Evolutionary conservation across 2,329 filamentous ascomycete genomes (phyloP).

Genomic region (Phaeomoniella chlamydospora): DNA sequence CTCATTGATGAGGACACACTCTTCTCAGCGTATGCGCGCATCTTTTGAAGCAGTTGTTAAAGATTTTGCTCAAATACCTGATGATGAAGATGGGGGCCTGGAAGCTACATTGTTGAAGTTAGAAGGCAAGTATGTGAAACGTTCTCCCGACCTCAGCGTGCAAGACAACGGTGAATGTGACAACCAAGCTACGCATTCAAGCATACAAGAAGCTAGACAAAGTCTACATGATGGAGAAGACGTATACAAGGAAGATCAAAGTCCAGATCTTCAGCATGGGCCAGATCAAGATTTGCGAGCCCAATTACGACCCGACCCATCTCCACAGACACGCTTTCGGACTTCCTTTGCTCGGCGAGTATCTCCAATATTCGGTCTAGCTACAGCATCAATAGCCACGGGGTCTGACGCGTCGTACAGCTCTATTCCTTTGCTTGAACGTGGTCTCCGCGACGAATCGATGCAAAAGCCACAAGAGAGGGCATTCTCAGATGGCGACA

Average conservation of each 20-base stretch:
- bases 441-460: constrained; percentile 36
- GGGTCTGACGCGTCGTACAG: constrained; percentile 61
- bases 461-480: constrained; percentile 28
- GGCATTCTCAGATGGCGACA: constrained; percentile 6
- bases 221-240: background rate
- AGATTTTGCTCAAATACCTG: constrained; percentile 74
- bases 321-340: background rate
- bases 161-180: background rate
- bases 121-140: constrained; percentile 67
- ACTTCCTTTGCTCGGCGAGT: constrained; percentile 3
- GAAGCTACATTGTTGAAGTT: constrained; percentile 87
- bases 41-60: constrained; percentile 86
- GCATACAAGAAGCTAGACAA: constrained; percentile 6
- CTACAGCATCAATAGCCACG: constrained; percentile 30
- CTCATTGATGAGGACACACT: constrained; percentile 34
- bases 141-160: constrained; percentile 9
- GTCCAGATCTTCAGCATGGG: background rate
- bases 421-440: constrained; percentile 62
- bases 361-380: constrained; percentile 17
- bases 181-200: background rate
- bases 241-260: background rate
- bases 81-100: constrained; percentile 77
- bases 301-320: background rate
- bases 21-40: constrained; percentile 40
- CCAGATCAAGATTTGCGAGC: background rate